Conservation (phyloP, 2,329 filamentous ascomycete genomes). For the Phialophora macrospora region DNA sequence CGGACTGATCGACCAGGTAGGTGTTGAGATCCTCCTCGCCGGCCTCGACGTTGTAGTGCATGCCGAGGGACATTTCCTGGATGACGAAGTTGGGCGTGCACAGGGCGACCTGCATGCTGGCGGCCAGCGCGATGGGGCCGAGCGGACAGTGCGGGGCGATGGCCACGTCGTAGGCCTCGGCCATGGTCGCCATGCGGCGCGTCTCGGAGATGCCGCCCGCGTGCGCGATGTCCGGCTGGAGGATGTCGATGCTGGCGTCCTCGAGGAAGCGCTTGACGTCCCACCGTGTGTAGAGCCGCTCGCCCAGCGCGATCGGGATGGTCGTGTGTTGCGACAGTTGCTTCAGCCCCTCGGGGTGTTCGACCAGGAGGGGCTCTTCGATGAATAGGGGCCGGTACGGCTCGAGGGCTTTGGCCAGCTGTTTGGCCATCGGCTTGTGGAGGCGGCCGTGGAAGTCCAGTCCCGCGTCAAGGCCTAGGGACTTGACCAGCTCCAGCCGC, state of each 20-base stretch:
- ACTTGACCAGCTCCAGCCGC: slow-evolving; percentile 70
- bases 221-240: slow-evolving; percentile 73
- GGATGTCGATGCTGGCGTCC: slow-evolving; percentile 67
- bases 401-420: slow-evolving; percentile 67
- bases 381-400: slow-evolving; percentile 71
- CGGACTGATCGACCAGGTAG: slow-evolving; percentile 67
- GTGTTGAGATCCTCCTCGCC: slow-evolving; percentile 68
- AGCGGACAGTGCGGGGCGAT: slow-evolving; percentile 74
- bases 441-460: slow-evolving; percentile 79
- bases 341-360: slow-evolving; percentile 68
- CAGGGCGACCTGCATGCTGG: slow-evolving; percentile 67
- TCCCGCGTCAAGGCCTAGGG: slow-evolving; percentile 71
- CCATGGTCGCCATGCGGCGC: slow-evolving; percentile 68
- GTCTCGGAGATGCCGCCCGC: slow-evolving; percentile 73
- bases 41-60: slow-evolving; percentile 73
- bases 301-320: slow-evolving; percentile 71
- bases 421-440: slow-evolving; percentile 76
- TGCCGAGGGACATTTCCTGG: slow-evolving; percentile 76
- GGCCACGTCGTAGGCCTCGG: slow-evolving; percentile 72
- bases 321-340: slow-evolving; percentile 61
- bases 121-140: slow-evolving; percentile 72
- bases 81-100: slow-evolving; percentile 68
- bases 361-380: slow-evolving; percentile 71
- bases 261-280: slow-evolving; percentile 72
- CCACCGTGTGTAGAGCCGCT: slow-evolving; percentile 72